These are phyloP conservation scores for Hysterangium stoloniferum DNA, from an alignment of 768 basidiomycete genomes.

Conservation along the genomic window DNA sequence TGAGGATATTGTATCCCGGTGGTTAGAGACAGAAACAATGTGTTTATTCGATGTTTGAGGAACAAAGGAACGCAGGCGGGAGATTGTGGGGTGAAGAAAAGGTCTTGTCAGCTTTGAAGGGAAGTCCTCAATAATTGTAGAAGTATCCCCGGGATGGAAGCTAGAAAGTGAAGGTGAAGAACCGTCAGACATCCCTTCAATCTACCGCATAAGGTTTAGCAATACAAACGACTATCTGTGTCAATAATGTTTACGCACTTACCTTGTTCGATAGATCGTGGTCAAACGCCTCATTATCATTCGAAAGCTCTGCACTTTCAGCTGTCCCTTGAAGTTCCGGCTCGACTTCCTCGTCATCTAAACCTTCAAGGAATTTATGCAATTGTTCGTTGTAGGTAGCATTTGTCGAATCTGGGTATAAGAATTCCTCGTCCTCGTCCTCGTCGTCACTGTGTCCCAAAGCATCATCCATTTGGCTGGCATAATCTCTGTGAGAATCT, in stretches of 20 bases:
- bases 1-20: conserved; percentile 43
- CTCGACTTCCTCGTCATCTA: neutral
- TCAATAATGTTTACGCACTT: neutral
- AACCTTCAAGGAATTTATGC: neutral
- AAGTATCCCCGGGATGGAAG: conserved; percentile 22
- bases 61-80: conserved; percentile 67
- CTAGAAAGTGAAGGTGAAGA: conserved; percentile 24
- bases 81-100: conserved; percentile 63
- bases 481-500: conserved; percentile 37
- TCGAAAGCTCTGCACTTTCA: conserved; percentile 9
- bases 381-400: conserved; percentile 6
- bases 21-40: conserved; percentile 33
- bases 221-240: conserved; percentile 23
- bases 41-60: conserved; percentile 35
- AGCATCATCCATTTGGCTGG: conserved; percentile 61
- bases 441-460: conserved; percentile 34
- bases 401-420: conserved; percentile 4
- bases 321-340: conserved; percentile 3
- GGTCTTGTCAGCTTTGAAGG: conserved; percentile 17
- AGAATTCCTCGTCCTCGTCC: conserved; percentile 26
- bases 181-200: conserved; percentile 22
- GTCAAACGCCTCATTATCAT: conserved; percentile 7
- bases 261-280: conserved; percentile 9
- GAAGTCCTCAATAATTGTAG: conserved; percentile 35
- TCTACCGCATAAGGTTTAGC: conserved; percentile 30